phyloP scores from a whole-genome alignment of 768 basidiomycete species.

The Mycena sanguinolenta region DNA sequence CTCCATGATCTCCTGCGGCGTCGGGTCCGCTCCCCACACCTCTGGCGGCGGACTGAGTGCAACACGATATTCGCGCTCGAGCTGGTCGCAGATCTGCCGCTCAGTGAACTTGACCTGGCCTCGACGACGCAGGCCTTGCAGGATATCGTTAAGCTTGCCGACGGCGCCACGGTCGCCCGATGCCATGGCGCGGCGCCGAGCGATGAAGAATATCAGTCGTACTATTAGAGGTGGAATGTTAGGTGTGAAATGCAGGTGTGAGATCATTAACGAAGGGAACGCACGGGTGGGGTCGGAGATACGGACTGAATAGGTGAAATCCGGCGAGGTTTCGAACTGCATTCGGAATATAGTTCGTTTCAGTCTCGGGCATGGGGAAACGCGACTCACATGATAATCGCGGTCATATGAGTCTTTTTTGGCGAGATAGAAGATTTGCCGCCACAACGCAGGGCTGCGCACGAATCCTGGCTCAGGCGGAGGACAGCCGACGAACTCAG shows the following conservation, averaged over 20 bases:
- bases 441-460: conserved; percentile 12
- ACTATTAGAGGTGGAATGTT: not conserved
- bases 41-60: not conserved
- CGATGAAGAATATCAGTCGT: conserved; percentile 7
- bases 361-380: too few relatives aligned
- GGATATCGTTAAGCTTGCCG: not conserved
- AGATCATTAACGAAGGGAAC: too few relatives aligned
- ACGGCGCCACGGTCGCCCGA: conserved; percentile 19
- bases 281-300: conserved; percentile 3
- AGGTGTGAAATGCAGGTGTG: too few relatives aligned
- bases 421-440: not conserved
- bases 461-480: not conserved
- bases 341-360: too few relatives aligned
- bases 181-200: conserved; percentile 24
- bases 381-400: conserved; percentile 17
- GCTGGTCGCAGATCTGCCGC: conserved; percentile 1
- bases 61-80: conserved; percentile 23
- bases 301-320: conserved; percentile 6
- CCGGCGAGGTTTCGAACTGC: conserved; percentile 4
- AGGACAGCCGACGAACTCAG: conserved; percentile 13
- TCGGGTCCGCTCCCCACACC: not conserved
- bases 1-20: not conserved
- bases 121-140: not conserved
- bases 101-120: not conserved
- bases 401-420: not conserved